phyloP scores from a whole-genome alignment of 2,329 filamentous ascomycete species.

The Aspergillus transmontanensis region DNA sequence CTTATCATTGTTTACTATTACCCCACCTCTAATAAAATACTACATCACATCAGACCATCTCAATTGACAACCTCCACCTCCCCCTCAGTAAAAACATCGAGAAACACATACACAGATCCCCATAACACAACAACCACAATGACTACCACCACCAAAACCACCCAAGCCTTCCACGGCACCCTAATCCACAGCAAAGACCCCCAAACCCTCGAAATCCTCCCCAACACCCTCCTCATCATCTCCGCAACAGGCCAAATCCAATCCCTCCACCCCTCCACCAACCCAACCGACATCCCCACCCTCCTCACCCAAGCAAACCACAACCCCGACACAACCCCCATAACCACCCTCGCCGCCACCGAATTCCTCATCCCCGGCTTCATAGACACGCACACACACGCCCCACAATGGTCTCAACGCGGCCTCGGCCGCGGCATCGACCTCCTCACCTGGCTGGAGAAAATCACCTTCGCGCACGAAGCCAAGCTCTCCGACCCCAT shows the following conservation, averaged over 20 bases:
- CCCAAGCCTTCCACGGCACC: constrained; percentile 39
- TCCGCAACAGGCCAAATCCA: constrained; percentile 33
- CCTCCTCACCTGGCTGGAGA: constrained; percentile 62
- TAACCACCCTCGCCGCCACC: constrained; percentile 30
- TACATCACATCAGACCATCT: too few species aligned
- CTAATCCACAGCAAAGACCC: constrained; percentile 33
- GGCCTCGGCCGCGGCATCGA: constrained; percentile 45
- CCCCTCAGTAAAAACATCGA: neutral
- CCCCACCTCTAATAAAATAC: neutral
- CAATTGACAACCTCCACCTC: neutral
- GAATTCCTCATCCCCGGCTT: constrained; percentile 40
- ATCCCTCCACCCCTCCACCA: constrained; percentile 25
- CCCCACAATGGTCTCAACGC: constrained; percentile 57
- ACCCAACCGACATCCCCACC: constrained; percentile 23
- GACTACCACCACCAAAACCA: constrained; percentile 15
- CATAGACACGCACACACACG: constrained; percentile 70
- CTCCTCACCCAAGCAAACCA: constrained; percentile 29
- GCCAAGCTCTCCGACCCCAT: constrained; percentile 58
- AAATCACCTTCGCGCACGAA: constrained; percentile 67
- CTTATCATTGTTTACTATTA: neutral
- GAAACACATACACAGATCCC: neutral
- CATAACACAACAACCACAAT: constrained; percentile 4
- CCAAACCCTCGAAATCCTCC: constrained; percentile 32
- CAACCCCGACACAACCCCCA: constrained; percentile 27
- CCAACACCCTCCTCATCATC: constrained; percentile 36